Base-by-base conservation (phyloP, 768 basidiomycete genomes). In the Rhizopogon vulgaris region DNA sequence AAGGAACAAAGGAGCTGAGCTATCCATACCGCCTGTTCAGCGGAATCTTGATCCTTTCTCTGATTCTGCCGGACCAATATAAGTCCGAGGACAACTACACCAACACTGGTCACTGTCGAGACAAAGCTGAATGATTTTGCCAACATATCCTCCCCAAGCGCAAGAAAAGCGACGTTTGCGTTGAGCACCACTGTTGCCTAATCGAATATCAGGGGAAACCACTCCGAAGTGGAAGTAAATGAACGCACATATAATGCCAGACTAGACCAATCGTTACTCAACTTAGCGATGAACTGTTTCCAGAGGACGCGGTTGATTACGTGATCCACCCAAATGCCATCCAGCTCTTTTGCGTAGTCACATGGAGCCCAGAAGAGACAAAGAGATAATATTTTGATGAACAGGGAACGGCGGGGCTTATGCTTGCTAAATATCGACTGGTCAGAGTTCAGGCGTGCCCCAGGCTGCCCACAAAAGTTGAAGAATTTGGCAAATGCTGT, bases 121-220 rank as follows among this genome's bases (percentile, higher is more conserved):
- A 71, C 50, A 43, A 71, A 75, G 53, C 66, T 69, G 15, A 68
- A 58, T 11, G 73, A 66, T 43, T 71, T 71, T 0, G 66, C 60
- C 0, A 60, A 34, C 34, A 51, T 50, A 46, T 60, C 32, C 10
- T 28, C 48, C 4, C 8, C 22, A 27, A 82, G 78, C 5, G 77
- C 72, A 11, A 82, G 61, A 57, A 80, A 79, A 0, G 74, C 73
- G 1, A 83, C 75, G 49, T 80, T 79, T 2, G 76, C 76, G 22
- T 73, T 73, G 9, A 81, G 61, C 28, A 82, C 60, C 15, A 80
- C 74, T 0, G 76, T 77, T 1, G 70, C 71, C 78, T 80, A 34
- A 3, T 43, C 15, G 14, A 6, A 41, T 11, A 22, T 36, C 17
- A 8, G 51, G 22, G 22, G 1, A 10, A 9, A 34, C 11, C 28